Evolutionary conservation across 1,284 basidiomycete species (phyloP), one percentile per base, ranked within the genome.

Genomic region (Farysia itapuensis): DNA sequence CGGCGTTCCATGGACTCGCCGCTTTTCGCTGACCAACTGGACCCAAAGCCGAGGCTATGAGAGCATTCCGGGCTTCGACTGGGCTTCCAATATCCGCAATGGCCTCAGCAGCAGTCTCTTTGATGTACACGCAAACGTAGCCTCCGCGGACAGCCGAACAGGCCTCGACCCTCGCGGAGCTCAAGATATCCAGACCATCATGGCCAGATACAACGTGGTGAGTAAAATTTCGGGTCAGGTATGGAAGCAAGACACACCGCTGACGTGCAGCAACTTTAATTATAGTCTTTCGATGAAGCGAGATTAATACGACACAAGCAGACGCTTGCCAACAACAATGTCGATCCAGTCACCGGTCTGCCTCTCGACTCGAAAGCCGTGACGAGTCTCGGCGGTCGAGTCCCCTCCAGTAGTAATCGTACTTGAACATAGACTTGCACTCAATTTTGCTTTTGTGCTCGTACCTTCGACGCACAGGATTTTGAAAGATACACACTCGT

Each of bases 251-350:
- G n/a, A n/a, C n/a, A n/a, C n/a, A n/a, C n/a, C n/a, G n/a, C n/a
- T n/a, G n/a, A n/a, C n/a, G n/a, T n/a, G n/a, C 42, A 67, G 67
- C n/a, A n/a, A n/a, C n/a, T n/a, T n/a, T n/a, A n/a, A n/a, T n/a
- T n/a, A n/a, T n/a, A n/a, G n/a, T 43, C 42, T 4, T 75, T 75
- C 26, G 73, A 75, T 28, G 60, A 72, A 33, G 73, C 73, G 5
- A 40, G 73, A 11, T 39, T 75, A 20, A 65, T 67, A n/a, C 38
- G 69, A 16, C 72, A 74, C 23, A 50, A 67, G 26, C 50, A 60
- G 37, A 45, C 65, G 21, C 35, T 75, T 19, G 35, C 37, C 6
- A 31, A 42, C 25, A 60, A 75, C 40, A 68, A 68, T 34, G 61
- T 75, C 34, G 73, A 75, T 38, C 73, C 73, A 0, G 47, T 43